Conservation (phyloP, 768 basidiomycete genomes). For the Infundibulicybe gibba region DNA sequence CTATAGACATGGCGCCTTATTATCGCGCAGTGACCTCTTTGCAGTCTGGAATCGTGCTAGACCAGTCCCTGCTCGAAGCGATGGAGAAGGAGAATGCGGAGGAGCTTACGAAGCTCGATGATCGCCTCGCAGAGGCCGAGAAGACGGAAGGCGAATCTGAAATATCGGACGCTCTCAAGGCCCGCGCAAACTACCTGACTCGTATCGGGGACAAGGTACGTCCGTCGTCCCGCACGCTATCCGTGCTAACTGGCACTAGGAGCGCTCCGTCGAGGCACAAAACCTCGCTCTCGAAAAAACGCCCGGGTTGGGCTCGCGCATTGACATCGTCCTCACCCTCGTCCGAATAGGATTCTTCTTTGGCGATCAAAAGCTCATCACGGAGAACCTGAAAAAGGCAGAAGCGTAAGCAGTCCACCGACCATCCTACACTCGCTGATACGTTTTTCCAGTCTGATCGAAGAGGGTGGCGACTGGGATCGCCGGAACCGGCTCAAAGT, state of each 20-base stretch:
- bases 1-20: slow-evolving; percentile 85
- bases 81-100: slow-evolving; percentile 71
- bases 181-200: slow-evolving; percentile 81
- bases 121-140: slow-evolving; percentile 78
- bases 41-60: slow-evolving; percentile 42
- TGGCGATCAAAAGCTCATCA: slow-evolving; percentile 70
- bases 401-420: slow-evolving; percentile 57
- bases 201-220: slow-evolving; percentile 80
- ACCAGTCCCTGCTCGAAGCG: slow-evolving; percentile 46
- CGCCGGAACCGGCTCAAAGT: slow-evolving; percentile 95
- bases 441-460: slow-evolving; percentile 60
- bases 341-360: slow-evolving; percentile 92
- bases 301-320: slow-evolving; percentile 87
- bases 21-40: slow-evolving; percentile 55
- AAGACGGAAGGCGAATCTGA: slow-evolving; percentile 93
- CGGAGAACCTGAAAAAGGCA: slow-evolving; percentile 69
- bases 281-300: slow-evolving; percentile 87
- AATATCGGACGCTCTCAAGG: slow-evolving; percentile 83
- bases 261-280: slow-evolving; percentile 77
- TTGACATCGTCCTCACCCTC: slow-evolving; percentile 88
- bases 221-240: slow-evolving; percentile 10
- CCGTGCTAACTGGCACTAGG: slow-evolving; percentile 38
- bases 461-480: slow-evolving; percentile 98
- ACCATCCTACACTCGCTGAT: not conserved
- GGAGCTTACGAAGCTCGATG: slow-evolving; percentile 72